Evolutionary conservation across 129 eudicot species (phyloP).

Genomic region (Heracleum sosnowskyi): DNA sequence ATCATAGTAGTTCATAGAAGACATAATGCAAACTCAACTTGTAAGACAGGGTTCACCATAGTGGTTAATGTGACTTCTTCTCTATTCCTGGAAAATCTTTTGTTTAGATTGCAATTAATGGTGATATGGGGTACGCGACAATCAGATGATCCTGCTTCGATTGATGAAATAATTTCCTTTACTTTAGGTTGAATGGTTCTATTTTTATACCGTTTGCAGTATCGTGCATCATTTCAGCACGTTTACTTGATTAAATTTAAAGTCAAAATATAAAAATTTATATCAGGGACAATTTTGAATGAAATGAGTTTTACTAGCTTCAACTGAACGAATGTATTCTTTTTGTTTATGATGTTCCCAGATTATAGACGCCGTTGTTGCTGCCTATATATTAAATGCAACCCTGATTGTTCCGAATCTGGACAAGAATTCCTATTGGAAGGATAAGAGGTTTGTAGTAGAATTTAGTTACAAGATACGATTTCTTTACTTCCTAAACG

Average conservation of each 20-base stretch:
- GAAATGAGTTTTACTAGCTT: background rate
- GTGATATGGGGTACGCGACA: background rate
- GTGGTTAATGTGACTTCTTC: background rate
- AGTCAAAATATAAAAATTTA: too few relatives aligned
- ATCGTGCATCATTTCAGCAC: background rate
- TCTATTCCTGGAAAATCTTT: background rate
- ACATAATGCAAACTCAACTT: background rate
- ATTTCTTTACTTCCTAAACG: background rate
- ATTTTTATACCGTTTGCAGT: background rate
- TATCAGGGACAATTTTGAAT: background rate
- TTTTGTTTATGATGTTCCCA: constrained; percentile 19
- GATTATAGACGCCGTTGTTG: constrained; percentile 77
- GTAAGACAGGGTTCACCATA: background rate
- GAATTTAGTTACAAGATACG: background rate
- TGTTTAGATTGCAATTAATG: background rate
- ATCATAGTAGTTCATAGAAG: background rate
- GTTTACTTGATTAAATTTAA: too few relatives aligned
- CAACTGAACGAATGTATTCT: background rate
- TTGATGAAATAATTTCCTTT: background rate
- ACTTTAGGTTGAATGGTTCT: background rate
- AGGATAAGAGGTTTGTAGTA: constrained; percentile 55
- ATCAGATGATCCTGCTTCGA: background rate
- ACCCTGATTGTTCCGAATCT: constrained; percentile 64
- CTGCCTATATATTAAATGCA: constrained; percentile 67
- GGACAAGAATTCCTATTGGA: constrained; percentile 69